Evolutionary conservation across 2,329 filamentous ascomycete genomes (phyloP), one percentile per base, ranked within the genome.

Genomic region (Colletotrichum sp.): DNA sequence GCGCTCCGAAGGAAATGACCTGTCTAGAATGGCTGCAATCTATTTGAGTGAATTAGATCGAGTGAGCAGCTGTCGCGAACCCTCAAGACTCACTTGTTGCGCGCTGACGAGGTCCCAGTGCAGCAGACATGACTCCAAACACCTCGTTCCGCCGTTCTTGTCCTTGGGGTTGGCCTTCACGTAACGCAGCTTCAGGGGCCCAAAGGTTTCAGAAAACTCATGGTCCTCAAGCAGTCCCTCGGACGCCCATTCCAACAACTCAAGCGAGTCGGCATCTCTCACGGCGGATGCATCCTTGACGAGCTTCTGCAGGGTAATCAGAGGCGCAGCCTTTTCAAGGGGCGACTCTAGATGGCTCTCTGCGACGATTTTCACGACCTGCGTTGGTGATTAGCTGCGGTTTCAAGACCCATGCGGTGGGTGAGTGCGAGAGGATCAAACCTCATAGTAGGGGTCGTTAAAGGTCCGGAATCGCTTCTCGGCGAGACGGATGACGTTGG

Each of bases 371-470:
- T 87, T 89, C 73, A 90, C 82, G 28, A 86, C 84, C 88, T 90
- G 69, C 8, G 28, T 59, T 57, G 30, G 30, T 36, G 18, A n/a
- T 77, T 28, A 66, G 36, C 30, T 59, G 21, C 8, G 34, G n/a
- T 15, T 34, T 18, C 30, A 15, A n/a, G 57, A 63, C 18, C 21
- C 30, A 13, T 10, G 57, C 62, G 24, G 21, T 39, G 34, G 65
- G 75, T 39, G 52, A 69, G 55, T 15, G n/a, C 13, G 44, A 52
- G 28, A 16, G 59, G 9, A 18, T 69, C 85, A 75, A 79, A 91
- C 89, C 84, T 91, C 87, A 79, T 89, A 92, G 79, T 92, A 92
- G 9, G 88, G 84, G 57, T 92, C 90, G 68, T 90, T 90, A 57
- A 85, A 85, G 3, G 85, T 82, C 78, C 87, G 87, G 72, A 85